Conservation (phyloP, 345 rosid genomes). For the Noccaea bulbosa region DNA sequence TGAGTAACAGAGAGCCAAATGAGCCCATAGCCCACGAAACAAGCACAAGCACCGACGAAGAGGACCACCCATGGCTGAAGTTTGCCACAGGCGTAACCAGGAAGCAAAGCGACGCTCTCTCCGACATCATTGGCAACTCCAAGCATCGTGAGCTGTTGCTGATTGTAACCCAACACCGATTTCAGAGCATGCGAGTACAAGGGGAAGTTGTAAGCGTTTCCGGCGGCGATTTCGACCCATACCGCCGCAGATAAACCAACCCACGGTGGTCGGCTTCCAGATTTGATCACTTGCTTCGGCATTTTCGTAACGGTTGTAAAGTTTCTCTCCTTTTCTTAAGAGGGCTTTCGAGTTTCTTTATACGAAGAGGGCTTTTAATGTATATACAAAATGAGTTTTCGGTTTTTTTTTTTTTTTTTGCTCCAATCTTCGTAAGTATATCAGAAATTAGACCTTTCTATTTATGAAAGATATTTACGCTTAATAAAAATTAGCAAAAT, state of each 20-base stretch:
- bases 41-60: conserved; percentile 59
- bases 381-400: too few relatives aligned
- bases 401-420: too few relatives aligned
- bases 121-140: conserved; percentile 94
- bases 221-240: conserved; percentile 74
- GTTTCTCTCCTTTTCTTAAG: too few relatives aligned
- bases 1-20: conserved; percentile 73
- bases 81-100: conserved; percentile 82
- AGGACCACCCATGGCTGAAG: conserved; percentile 75
- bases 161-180: conserved; percentile 70
- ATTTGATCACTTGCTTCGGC: conserved; percentile 54
- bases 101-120: conserved; percentile 74
- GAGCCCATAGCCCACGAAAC: conserved; percentile 86
- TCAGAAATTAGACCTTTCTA: too few relatives aligned
- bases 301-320: conserved; percentile 26
- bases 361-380: too few relatives aligned
- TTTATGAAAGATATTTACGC: too few relatives aligned
- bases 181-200: conserved; percentile 71
- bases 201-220: conserved; percentile 73
- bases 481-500: too few relatives aligned
- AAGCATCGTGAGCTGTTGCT: conserved; percentile 74
- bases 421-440: too few relatives aligned
- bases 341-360: too few relatives aligned
- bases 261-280: conserved; percentile 92
- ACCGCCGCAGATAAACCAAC: conserved; percentile 85